Percentiles rank a stretch among this genome's conserved stretches.
Conservation (phyloP, 805 yeast species). For the Sugiyamaella floridensis region DNA sequence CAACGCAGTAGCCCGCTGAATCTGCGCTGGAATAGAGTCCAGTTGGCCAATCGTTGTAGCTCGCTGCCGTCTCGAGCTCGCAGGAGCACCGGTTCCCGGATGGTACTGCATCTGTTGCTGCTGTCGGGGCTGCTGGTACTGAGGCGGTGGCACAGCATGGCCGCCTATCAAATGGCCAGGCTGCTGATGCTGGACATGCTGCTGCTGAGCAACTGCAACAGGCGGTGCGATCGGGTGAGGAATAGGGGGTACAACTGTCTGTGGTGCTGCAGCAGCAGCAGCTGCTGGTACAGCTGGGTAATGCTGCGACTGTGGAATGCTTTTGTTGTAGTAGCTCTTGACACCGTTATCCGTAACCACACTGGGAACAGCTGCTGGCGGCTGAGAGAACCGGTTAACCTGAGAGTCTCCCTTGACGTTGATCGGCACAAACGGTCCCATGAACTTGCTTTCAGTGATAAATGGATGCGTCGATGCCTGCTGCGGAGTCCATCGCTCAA, state of each 20-base stretch:
- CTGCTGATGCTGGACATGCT: constrained; percentile 1
- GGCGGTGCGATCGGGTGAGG: too few species aligned
- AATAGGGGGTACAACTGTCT: too few species aligned
- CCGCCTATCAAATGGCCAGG: background rate
- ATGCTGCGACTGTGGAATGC: constrained; percentile 1
- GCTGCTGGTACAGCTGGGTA: background rate
- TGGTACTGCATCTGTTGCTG: constrained; percentile 5
- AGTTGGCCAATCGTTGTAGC: constrained; percentile 37
- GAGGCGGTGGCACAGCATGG: background rate
- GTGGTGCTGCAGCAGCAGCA: background rate
- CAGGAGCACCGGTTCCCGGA: background rate
- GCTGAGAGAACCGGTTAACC: background rate
- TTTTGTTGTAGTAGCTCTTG: constrained; percentile 3
- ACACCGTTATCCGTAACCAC: constrained; percentile 1
- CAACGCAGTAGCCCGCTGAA: constrained; percentile 37
- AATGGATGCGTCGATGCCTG: constrained; percentile 92
- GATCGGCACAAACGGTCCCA: constrained; percentile 35
- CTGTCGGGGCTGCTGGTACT: constrained; percentile 3
- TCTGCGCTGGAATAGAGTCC: constrained; percentile 34
- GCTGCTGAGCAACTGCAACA: background rate
- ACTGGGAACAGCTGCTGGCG: constrained; percentile 2
- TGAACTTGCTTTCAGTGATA: constrained; percentile 54
- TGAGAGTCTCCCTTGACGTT: constrained; percentile 5
- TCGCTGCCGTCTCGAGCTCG: constrained; percentile 25
- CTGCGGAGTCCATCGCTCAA: constrained; percentile 95